Evolutionary conservation across 371 early-diverging fungal genomes (phyloP).

Genomic region (Mucor indicus): DNA sequence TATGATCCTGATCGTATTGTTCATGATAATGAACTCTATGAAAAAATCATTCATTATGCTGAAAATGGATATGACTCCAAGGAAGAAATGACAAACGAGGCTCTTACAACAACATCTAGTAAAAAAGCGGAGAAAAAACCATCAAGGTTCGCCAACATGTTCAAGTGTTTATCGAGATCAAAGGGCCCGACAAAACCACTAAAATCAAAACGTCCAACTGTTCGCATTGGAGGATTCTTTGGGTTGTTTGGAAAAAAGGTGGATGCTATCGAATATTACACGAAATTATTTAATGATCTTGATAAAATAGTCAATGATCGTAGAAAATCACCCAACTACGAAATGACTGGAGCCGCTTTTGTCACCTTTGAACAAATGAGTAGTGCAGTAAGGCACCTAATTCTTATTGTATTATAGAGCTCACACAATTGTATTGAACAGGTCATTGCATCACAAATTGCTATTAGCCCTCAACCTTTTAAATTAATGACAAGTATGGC

Average conservation of each 20-base stretch:
- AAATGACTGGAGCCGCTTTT: constrained; percentile 43
- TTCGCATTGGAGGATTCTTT: constrained; percentile 27
- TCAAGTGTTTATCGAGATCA: constrained; percentile 4
- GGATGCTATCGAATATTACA: constrained; percentile 47
- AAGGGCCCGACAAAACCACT: neutral
- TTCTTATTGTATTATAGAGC: neutral
- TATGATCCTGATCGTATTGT: constrained; percentile 45
- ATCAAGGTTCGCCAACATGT: constrained; percentile 11
- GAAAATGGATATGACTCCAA: constrained; percentile 4
- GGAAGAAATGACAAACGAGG: neutral
- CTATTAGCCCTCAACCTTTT: constrained; percentile 63
- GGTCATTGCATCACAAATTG: constrained; percentile 59
- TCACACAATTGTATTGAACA: constrained; percentile 5
- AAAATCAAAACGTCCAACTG: constrained; percentile 22
- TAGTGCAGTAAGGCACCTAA: constrained; percentile 28
- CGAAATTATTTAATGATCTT: constrained; percentile 30
- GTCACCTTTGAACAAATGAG: constrained; percentile 44
- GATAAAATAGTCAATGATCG: constrained; percentile 29
- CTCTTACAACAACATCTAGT: neutral
- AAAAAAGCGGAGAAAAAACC: constrained; percentile 9
- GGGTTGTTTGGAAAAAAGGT: constrained; percentile 37
- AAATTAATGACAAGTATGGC: constrained; percentile 63
- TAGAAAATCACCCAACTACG: constrained; percentile 23
- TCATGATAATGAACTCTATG: constrained; percentile 29
- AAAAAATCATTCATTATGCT: constrained; percentile 18